Base-by-base conservation (phyloP, 2,329 filamentous ascomycete species). In the Scedosporium dehoogii region DNA sequence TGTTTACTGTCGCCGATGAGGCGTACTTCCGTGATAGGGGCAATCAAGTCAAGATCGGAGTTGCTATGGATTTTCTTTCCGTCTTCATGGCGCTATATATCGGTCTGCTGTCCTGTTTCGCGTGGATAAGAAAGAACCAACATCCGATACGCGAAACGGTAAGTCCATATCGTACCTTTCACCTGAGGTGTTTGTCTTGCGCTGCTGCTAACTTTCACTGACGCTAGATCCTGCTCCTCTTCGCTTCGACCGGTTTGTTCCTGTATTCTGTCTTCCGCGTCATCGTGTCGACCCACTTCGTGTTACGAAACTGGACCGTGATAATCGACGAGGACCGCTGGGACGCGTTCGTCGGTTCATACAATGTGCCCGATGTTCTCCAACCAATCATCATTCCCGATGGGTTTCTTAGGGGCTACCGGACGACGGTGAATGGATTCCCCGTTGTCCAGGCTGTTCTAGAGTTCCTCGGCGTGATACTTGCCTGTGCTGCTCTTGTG, bases 371-470 rank as follows among this genome's bases (percentile, higher is more conserved):
- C 9, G 55, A 58, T 27, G 10, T 41, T 27, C 1, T 18, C 4
- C 9, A 41, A n/a, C 10, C 6, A 27, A 58, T n/a, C 12, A 18
- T 14, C 33, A 41, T 58, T 16, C 55, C 55, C 12, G 27, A 33
- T 0, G 55, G 55, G 1, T 58, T 58, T 14, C 33, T 58, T n/a
- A 12, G 33, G 4, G 55, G 55, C 21, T 58, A 58, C 27, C 55
- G 55, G 23, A 38, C 55, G 1, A 58, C 55, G 10, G 55, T 21
- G 33, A 58, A 58, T 6, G 55, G 55, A 9, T 58, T 58, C 55
- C 55, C 55, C 10, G 55, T 58, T 16, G 55, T 58, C 18, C 55
- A 58, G 55, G 55, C 55, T 16, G 55, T 58, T n/a, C 18, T 58
- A 6, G 25, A 58, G 55, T 38, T 58, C 16, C 21, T 58, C 2